These are phyloP conservation scores for Martiniozyma abietophila DNA, from an alignment of 805 yeast species.

Conservation along the genomic window DNA sequence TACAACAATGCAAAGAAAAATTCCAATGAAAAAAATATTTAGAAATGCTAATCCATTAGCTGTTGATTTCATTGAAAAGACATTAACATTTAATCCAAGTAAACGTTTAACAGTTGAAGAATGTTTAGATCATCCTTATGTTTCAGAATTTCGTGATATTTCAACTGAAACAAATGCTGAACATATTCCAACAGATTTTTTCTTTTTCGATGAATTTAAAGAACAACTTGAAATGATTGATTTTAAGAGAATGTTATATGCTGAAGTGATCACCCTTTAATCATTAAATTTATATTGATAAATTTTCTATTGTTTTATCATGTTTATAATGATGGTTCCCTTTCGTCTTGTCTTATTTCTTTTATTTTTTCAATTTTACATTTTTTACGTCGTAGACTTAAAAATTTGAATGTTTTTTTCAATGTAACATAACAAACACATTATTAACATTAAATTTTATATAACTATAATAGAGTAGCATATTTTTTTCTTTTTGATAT, in stretches of 20 bases:
- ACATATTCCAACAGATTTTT: constrained; percentile 46
- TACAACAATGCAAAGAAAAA: constrained; percentile 37
- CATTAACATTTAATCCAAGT: constrained; percentile 74
- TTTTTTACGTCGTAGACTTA: no score
- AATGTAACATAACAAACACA: no score
- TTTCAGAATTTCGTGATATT: constrained; percentile 58
- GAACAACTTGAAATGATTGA: constrained; percentile 42
- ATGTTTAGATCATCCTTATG: constrained; percentile 76
- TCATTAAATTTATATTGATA: no score
- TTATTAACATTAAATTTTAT: no score
- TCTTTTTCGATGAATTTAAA: constrained; percentile 44
- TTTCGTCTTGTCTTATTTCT: constrained; percentile 15
- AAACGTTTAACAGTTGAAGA: constrained; percentile 75
- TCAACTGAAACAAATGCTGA: constrained; percentile 57
- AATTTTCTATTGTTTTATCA: no score
- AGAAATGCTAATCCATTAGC: constrained; percentile 41
- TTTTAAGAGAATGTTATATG: constrained; percentile 42
- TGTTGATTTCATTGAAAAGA: constrained; percentile 55
- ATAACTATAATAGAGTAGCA: no score
- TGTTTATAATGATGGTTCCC: no score
- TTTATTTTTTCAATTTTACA: background rate
- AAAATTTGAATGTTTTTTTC: no score
- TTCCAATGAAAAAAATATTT: constrained; percentile 43
- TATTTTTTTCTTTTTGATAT: no score
- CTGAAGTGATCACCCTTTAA: constrained; percentile 35